A percentile compares a stretch with the other conserved stretches of the same genome.
Evolutionary conservation across 2,329 filamentous ascomycete species (phyloP).

Genomic region (Thielaviopsis punctulata): DNA sequence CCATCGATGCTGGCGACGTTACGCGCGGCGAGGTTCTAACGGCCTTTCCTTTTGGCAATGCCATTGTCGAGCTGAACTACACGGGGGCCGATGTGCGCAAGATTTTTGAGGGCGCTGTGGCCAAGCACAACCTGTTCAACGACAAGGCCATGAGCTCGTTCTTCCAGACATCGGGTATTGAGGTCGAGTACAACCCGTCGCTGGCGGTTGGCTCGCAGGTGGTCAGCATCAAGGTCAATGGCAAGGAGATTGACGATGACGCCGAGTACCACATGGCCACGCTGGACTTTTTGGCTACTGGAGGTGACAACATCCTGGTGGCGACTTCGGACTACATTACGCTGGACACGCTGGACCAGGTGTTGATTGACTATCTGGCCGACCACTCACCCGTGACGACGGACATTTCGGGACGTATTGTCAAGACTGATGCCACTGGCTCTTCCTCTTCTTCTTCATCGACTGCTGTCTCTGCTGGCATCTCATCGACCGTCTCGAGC

Average conservation of each 20-base stretch:
- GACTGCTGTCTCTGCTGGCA: not conserved
- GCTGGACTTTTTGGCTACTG: slow-evolving; percentile 43
- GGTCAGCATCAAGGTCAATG: slow-evolving; percentile 33
- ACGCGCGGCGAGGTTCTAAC: slow-evolving; percentile 47
- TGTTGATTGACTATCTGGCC: slow-evolving; percentile 33
- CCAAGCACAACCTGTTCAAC: slow-evolving; percentile 36
- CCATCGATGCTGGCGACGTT: slow-evolving; percentile 42
- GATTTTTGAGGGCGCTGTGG: slow-evolving; percentile 41
- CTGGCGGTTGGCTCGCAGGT: slow-evolving; percentile 32
- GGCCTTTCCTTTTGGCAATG: slow-evolving; percentile 49
- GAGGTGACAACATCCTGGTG: slow-evolving; percentile 44
- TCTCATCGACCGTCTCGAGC: not conserved
- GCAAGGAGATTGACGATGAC: slow-evolving; percentile 24
- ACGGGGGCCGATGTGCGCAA: slow-evolving; percentile 37
- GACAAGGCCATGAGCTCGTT: slow-evolving; percentile 35
- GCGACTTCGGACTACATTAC: slow-evolving; percentile 22
- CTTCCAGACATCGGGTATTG: slow-evolving; percentile 42
- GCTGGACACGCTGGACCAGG: slow-evolving; percentile 36
- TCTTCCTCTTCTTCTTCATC: not conserved
- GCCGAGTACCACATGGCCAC: slow-evolving; percentile 41
- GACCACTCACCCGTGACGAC: slow-evolving; percentile 31
- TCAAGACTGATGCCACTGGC: not conserved
- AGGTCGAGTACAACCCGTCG: slow-evolving; percentile 38
- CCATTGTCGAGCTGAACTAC: slow-evolving; percentile 39
- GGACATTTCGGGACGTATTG: slow-evolving; percentile 30